Base-by-base conservation (phyloP, 2,329 filamentous ascomycete species). In the Ceratocystis lukuohia region DNA sequence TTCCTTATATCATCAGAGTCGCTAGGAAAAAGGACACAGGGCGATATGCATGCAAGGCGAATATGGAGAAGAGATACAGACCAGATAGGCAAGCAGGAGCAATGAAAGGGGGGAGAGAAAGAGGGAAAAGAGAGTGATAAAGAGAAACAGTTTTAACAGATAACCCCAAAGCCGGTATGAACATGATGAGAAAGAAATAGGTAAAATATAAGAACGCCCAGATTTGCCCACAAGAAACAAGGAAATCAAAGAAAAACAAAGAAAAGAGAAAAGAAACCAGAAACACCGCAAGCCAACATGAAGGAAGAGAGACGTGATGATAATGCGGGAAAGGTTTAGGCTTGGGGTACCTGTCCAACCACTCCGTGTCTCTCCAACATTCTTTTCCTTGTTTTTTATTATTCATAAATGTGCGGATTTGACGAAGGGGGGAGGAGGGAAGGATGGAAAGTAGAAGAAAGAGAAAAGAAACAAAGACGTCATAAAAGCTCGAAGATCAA, bases 111-210 rank as follows among this genome's bases (percentile, higher is more conserved):
- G 10, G 10, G 3, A 20, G 25, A 25, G 22, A 33, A 17, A 12
- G 30, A 53, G 30, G 22, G 53, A 17, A 20, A 48, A 62, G 30
- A 30, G 53, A 59, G 7, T 17, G 33, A 30, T 30, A 57, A 59
- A 59, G 53, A 59, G 53, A 59, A 59, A 59, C 53, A 59, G 53
- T 59, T 59, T 59, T 59, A 59, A 59, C 53, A 59, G 53, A 59
- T n/a, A 37, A 59, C 61, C 56, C 65, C 64, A 56, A 41, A 65
- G 48, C 46, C 72, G 68, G 30, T 62, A 61, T 65, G 63, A 56
- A 65, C 46, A 65, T 15, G 41, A 65, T 28, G 20, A 22, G 64
- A 45, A 65, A 41, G 25, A 65, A 30, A 57, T 30, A 41, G 64
- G 33, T 37, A 53, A 28, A 50, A 20, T 37, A 22, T 37, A 56